Evolutionary conservation across 495 filamentous ascomycete genomes (phyloP), one percentile per base, ranked within the genome.

Genomic region (Penicillium cataractarum): DNA sequence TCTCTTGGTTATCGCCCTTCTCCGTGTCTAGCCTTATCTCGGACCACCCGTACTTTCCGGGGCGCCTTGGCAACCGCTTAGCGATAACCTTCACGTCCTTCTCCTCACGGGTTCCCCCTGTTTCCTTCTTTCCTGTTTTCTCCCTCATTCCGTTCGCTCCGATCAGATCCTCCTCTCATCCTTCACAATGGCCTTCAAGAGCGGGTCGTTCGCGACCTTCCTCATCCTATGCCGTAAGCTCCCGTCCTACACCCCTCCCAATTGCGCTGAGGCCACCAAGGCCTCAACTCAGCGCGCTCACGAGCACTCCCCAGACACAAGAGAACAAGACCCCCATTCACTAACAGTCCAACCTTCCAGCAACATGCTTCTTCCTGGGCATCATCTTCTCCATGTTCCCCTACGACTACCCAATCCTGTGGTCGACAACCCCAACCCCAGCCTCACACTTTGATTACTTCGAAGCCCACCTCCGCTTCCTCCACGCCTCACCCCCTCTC

Each of bases 341-440:
- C 21, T 19, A 17, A 64, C 58, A 42, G 51, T 61, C 56, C 40
- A n/a, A 12, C 39, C 0, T 15, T 49, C 60, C 73, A 95, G 91
- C 93, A 62, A 92, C 89, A 32, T 93, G 89, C 72, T 99, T 99
- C 86, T 95, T 96, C 87, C 89, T 99, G 60, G 95, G 95, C 67
- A 95, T 98, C 73, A 89, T 99, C 78, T 99, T 98, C 89, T 92
- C 92, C 74, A 85, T 88, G 67, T 96, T 97, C 80, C 92, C 96
- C 61, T 98, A 97, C 83, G 95, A 99, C 86, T 97, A 93, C 82
- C 92, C 93, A 53, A 89, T 97, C 61, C 91, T 99, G 37, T 99
- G 95, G 95, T 89, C 90, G 33, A 84, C 86, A 6, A 80, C 81
- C 50, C 81, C 84, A 0, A 85, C 89, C 37, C 80, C 86, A 10